Base-by-base conservation (phyloP, 352 stramenopile genomes). In the Phytophthora tentaculata region DNA sequence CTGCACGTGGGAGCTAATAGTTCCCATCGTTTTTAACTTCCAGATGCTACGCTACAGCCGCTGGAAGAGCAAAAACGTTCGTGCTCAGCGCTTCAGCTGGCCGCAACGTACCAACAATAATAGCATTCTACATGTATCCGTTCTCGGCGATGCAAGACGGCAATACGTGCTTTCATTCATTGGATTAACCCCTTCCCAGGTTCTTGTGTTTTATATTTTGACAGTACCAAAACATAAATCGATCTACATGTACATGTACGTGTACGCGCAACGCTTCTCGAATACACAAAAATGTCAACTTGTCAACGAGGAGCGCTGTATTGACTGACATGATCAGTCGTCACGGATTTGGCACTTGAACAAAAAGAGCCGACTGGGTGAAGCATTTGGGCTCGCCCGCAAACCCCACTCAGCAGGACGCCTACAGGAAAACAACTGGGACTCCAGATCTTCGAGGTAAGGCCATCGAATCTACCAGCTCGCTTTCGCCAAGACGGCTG, bases 351-450 rank as follows among this genome's bases (percentile, higher is more conserved):
- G 61, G 39, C 13, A 52, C 14, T 24, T 51, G 35, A 52, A 23
- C 37, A 14, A 65, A 65, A 65, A 57, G 47, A 56, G 47, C 20
- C 45, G 22, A 56, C 45, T 53, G 29, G 17, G 26, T 22, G 54
- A 61, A 56, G 29, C 55, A 53, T 37, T 17, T 54, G 44, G 44
- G 44, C 43, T 50, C 57, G 48, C 32, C 57, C 57, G 47, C 57
- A 65, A 51, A 64, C 47, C 10, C 10, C 26, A 57, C 20, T 17
- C n/a, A 66, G 23, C 58, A 66, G 58, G 9, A 52, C 39, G 37
- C 23, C 24, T 66, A 37, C 58, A 59, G 37, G 58, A 66, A 67
- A 67, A 61, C 60, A 62, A 62, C 52, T 66, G 58, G 23, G 13
- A 20, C 48, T 19, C 43, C 48, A 17, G 58, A 52, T 59, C 48